Percentiles rank a stretch among this genome's conserved stretches.
phyloP scores from a whole-genome alignment of 768 basidiomycete species.

The Boletus tylopilopsis region DNA sequence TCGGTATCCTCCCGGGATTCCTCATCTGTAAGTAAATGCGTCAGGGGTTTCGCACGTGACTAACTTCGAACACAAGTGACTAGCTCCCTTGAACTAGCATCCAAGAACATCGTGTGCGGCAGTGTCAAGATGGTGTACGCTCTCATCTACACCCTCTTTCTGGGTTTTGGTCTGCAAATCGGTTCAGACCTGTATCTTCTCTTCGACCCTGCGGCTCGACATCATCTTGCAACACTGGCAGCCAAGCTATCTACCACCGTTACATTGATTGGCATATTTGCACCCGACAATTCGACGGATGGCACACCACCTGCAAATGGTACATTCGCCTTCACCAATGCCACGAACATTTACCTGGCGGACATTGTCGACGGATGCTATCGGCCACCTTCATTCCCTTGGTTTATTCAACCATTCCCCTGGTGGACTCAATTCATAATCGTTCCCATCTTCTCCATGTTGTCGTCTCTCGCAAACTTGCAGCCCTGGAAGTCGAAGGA shows the following conservation, averaged over 20 bases:
- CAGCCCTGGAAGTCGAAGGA: conserved; percentile 73
- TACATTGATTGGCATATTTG: conserved; percentile 62
- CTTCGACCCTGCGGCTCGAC: conserved; percentile 56
- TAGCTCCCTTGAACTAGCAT: conserved; percentile 79
- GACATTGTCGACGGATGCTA: conserved; percentile 68
- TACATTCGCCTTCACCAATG: conserved; percentile 64
- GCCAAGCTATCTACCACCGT: conserved; percentile 46
- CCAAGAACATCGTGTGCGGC: conserved; percentile 81
- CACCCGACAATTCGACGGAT: conserved; percentile 49
- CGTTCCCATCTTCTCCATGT: conserved; percentile 68
- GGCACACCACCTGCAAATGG: conserved; percentile 47
- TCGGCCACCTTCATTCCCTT: conserved; percentile 58
- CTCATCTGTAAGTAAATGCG: conserved; percentile 56
- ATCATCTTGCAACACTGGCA: conserved; percentile 50
- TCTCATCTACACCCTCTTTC: conserved; percentile 80
- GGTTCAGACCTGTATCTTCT: conserved; percentile 78
- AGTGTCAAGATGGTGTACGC: conserved; percentile 88
- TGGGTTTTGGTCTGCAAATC: conserved; percentile 83
- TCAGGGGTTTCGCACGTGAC: not conserved
- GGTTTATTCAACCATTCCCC: conserved; percentile 83
- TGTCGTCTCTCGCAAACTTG: conserved; percentile 72
- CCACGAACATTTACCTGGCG: conserved; percentile 39
- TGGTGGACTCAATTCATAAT: conserved; percentile 72
- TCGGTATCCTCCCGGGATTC: conserved; percentile 88
- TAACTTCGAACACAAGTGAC: conserved; percentile 49